Base-by-base conservation (phyloP, 371 early-diverging fungal species). In the Rhizopus microsporus region DNA sequence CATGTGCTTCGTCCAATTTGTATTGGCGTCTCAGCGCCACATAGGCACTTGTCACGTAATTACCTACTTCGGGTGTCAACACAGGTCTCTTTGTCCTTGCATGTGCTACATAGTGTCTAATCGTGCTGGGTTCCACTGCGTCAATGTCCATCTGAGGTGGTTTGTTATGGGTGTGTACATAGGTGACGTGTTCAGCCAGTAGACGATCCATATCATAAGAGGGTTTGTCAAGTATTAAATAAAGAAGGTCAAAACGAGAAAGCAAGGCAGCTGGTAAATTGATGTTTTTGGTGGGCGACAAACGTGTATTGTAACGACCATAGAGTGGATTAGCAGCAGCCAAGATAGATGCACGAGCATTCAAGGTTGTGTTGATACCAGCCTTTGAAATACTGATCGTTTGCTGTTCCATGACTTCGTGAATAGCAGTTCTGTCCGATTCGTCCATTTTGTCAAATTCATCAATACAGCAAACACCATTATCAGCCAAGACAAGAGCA, bases 401-500 rank as follows among this genome's bases (percentile, higher is more conserved):
- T 73, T 96, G 97, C 70, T 96, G 97, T 86, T 96, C 97, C 96
- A 96, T 95, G 1, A 94, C 96, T 75, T 96, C 97, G 70, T 95
- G 94, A 67, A 96, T 93, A 29, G 93, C 91, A 8, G 92, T 87
- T 63, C 93, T 78, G 74, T 95, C 96, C 9, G 82, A 70, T 60
- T 94, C 93, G 52, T 92, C 91, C 94, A 95, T 94, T 68, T 93
- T 93, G 67, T 93, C 93, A 69, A 96, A 95, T 67, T 94, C 95
- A 81, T 96, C 97, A 67, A 96, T 95, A 77, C 95, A 95, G 74
- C 94, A 94, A 57, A 96, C 85, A 51, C 95, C 95, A 52, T 88
- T 88, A 71, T 96, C 95, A 37, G 95, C 92, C 60, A 95, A 80
- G 16, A 95, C 94, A 51, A 96, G 72, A 7, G 95, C 95, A 73